Evolutionary conservation across 306 rosid species (phyloP), one percentile per base, ranked within the genome.

Genomic region (Citrullus amarus): DNA sequence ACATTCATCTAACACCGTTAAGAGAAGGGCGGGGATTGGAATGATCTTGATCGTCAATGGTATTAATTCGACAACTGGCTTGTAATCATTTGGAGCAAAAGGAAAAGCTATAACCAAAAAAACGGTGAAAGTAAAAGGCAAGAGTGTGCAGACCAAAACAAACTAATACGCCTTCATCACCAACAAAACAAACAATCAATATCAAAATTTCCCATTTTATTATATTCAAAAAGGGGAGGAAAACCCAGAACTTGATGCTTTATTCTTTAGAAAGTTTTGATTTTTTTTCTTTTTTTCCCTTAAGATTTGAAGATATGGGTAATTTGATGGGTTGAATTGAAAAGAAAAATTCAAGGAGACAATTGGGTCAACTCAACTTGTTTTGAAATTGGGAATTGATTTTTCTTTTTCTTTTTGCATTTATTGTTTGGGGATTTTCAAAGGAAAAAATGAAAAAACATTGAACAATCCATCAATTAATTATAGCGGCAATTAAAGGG

Each of bases 101-200:
- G 58, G 76, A 73, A 73, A 50, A 73, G 22, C 17, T 46, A 25
- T 50, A 30, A 51, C 61, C 77, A 73, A 73, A 50, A 73, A 71
- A 71, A 71, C 76, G 58, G 76, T 71, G 76, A 44, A 71, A 71
- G 58, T 43, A 69, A 71, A 48, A 71, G 54, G 48, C 18, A 65
- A 67, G 0, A 13, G 68, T 17, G 25, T 61, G 36, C 16, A 22
- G 71, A 65, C 20, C 44, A 34, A 34, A 62, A 32, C 22, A 62
- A 66, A 17, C 17, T 16, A 53, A 53, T 53, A 53, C 57, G 57
- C 57, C 11, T 2, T 53, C 57, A 53, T 53, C 57, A 53, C 57
- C 57, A 53, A 53, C 57, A 6, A 53, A 53, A 53, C 57, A 53
- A 53, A 53, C 9, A 53, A 53, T 53, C 57, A 53, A 53, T 15